These are phyloP conservation scores for Noccaea caerulescens DNA, from an alignment of 345 rosid genomes.

Conservation along the genomic window DNA sequence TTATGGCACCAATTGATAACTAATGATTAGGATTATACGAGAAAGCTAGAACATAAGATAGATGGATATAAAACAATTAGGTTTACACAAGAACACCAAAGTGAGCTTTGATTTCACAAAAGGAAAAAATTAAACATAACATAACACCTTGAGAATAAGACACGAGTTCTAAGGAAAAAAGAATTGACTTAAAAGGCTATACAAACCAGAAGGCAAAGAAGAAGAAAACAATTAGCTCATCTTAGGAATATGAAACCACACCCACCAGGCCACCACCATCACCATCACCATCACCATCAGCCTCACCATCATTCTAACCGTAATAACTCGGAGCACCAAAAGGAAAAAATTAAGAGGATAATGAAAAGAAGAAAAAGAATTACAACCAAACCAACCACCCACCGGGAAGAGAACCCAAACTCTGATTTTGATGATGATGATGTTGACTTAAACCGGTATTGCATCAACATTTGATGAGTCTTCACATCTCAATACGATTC, in stretches of 20 bases:
- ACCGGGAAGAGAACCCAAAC: slow-evolving; percentile 37
- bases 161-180: slow-evolving; percentile 26
- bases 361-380: slow-evolving; percentile 19
- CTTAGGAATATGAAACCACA: slow-evolving; percentile 34
- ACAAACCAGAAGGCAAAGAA: slow-evolving; percentile 40
- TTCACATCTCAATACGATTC: slow-evolving; percentile 93
- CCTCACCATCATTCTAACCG: slow-evolving; percentile 23
- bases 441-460: slow-evolving; percentile 71
- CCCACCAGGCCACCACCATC: slow-evolving; percentile 10
- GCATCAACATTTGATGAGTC: slow-evolving; percentile 89
- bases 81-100: slow-evolving; percentile 2
- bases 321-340: slow-evolving; percentile 27
- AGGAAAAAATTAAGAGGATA: slow-evolving; percentile 22
- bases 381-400: slow-evolving; percentile 35
- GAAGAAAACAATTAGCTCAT: slow-evolving; percentile 43
- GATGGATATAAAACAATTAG: background rate
- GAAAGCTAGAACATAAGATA: background rate
- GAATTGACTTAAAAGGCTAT: slow-evolving; percentile 42
- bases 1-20: background rate
- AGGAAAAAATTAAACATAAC: slow-evolving; percentile 27
- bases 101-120: slow-evolving; percentile 14
- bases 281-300: slow-evolving; percentile 3
- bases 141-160: slow-evolving; percentile 8
- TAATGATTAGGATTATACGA: background rate
- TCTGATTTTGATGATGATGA: slow-evolving; percentile 7